Conservation (phyloP, 495 filamentous ascomycete species). For the Copromyces sp. region DNA sequence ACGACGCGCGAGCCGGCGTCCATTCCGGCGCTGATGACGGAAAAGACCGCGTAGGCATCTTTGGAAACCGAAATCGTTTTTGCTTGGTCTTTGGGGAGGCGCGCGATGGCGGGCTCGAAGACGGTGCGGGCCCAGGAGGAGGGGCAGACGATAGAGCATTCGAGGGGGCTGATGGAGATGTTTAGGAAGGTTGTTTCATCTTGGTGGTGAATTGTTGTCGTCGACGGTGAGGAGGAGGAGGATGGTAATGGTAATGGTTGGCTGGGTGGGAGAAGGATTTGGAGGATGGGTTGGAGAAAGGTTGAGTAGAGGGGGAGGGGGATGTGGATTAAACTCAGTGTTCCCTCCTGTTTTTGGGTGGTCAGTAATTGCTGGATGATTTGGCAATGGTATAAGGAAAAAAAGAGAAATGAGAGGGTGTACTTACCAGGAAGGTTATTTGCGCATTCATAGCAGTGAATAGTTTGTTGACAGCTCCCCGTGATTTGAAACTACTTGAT, state of each 20-base stretch:
- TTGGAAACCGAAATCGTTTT: conserved; percentile 60
- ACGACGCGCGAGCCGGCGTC: conserved; percentile 91
- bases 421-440: conserved; percentile 46
- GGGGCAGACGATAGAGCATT: conserved; percentile 88
- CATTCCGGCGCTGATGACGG: conserved; percentile 76
- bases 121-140: conserved; percentile 57
- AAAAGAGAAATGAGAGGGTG: neutral
- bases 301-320: conserved; percentile 70
- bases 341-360: conserved; percentile 55
- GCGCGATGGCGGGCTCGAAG: conserved; percentile 59
- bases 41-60: conserved; percentile 80
- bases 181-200: conserved; percentile 61
- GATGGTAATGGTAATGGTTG: conserved; percentile 18
- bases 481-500: neutral
- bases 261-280: conserved; percentile 62
- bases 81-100: conserved; percentile 33
- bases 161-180: conserved; percentile 82
- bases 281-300: conserved; percentile 75
- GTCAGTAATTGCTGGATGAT: no score
- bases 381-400: neutral
- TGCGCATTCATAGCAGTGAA: conserved; percentile 40
- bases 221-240: no score
- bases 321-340: conserved; percentile 82
- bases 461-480: neutral
- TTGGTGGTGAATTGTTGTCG: conserved; percentile 31